A percentile compares a stretch with the other conserved stretches of the same genome.
Evolutionary conservation across 768 basidiomycete genomes (phyloP).

Genomic region (Mycena amicta): DNA sequence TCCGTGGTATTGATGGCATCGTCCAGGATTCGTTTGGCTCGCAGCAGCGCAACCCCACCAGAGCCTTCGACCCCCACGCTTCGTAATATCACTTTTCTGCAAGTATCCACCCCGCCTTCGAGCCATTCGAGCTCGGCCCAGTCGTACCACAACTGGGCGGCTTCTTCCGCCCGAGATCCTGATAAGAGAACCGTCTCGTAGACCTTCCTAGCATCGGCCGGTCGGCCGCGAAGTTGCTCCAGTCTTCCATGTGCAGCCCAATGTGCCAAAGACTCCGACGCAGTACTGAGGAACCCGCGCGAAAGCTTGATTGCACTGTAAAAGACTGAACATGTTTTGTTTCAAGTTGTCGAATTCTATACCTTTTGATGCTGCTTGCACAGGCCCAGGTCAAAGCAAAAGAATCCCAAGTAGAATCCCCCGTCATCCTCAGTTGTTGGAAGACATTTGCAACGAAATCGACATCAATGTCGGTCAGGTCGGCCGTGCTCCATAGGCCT

Average conservation of each 20-base stretch:
- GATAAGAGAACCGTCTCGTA: constrained; percentile 67
- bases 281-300: constrained; percentile 56
- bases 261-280: constrained; percentile 58
- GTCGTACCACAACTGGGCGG: constrained; percentile 69
- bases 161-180: constrained; percentile 36
- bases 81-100: constrained; percentile 55
- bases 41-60: constrained; percentile 57
- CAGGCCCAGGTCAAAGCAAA: constrained; percentile 71
- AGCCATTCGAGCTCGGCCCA: constrained; percentile 90
- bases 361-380: constrained; percentile 61
- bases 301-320: constrained; percentile 71
- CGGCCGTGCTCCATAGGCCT: constrained; percentile 45
- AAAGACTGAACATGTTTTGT: constrained; percentile 13
- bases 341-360: neutral
- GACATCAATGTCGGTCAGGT: constrained; percentile 53
- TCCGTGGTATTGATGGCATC: constrained; percentile 39
- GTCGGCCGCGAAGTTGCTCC: constrained; percentile 63
- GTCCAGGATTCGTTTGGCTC: constrained; percentile 66
- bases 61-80: constrained; percentile 56
- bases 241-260: constrained; percentile 83
- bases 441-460: constrained; percentile 61
- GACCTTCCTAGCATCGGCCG: constrained; percentile 75
- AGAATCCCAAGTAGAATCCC: constrained; percentile 66
- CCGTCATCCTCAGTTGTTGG: constrained; percentile 51
- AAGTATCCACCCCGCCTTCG: constrained; percentile 47